These are phyloP conservation scores for Debaryomyces fabryi DNA, from an alignment of 1,139 yeast genomes.

Conservation along the genomic window DNA sequence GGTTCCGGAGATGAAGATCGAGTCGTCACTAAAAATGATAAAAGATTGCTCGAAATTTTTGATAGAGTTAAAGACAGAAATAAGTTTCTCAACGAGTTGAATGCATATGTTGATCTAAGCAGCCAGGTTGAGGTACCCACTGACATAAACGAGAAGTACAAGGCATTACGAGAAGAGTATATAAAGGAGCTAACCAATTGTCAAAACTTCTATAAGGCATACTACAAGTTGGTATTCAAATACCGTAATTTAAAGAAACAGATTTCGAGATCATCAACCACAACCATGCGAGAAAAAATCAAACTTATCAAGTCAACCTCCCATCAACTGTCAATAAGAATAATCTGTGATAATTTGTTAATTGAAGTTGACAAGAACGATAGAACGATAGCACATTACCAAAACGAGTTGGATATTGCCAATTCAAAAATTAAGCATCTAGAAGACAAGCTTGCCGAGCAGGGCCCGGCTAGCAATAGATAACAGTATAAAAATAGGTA, in stretches of 20 bases:
- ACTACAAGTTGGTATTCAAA: slow-evolving; percentile 43
- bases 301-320: slow-evolving; percentile 26
- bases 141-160: slow-evolving; percentile 23
- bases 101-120: slow-evolving; percentile 24
- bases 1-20: not conserved
- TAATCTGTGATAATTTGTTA: slow-evolving; percentile 27
- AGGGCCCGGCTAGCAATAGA: slow-evolving; percentile 2
- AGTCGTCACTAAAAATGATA: not conserved
- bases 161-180: slow-evolving; percentile 35
- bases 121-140: slow-evolving; percentile 15
- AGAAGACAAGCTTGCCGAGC: slow-evolving; percentile 12
- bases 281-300: slow-evolving; percentile 24
- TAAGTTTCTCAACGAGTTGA: slow-evolving; percentile 23
- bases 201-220: slow-evolving; percentile 37
- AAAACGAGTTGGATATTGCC: slow-evolving; percentile 17
- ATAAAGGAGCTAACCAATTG: slow-evolving; percentile 33
- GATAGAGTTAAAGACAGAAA: slow-evolving; percentile 19
- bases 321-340: slow-evolving; percentile 24
- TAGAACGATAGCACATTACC: slow-evolving; percentile 12
- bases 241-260: slow-evolving; percentile 40
- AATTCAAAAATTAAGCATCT: slow-evolving; percentile 17
- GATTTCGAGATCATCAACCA: slow-evolving; percentile 9
- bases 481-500: not conserved
- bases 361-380: slow-evolving; percentile 23
- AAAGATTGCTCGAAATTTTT: not conserved